Base-by-base conservation (phyloP, 148 eudicot species). In the Silene latifolia region DNA sequence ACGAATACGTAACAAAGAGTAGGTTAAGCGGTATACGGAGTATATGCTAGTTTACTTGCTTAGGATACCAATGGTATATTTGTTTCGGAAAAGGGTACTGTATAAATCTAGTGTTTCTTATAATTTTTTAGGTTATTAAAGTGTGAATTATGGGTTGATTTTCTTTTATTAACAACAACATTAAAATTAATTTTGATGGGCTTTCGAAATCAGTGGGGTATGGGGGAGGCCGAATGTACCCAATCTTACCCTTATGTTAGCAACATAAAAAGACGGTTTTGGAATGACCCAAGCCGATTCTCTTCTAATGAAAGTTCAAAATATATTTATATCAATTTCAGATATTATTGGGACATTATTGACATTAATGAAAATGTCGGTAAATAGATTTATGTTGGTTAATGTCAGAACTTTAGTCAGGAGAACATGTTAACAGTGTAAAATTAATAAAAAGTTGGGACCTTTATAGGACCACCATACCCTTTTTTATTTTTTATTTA, bases 401-500 rank as follows among this genome's bases (percentile, higher is more conserved):
- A 21, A 21, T 46, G 72, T 14, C 29, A 42, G 32, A 69, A 69
- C 18, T 20, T 32, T 69, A 4, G 58, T 47, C 72, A 69, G 17
- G n/a, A 69, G n/a, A 69, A 69, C 29, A 65, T 18, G 66, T 19
- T 19, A 62, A 24, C 66, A 12, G 27, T 62, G 12, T 11, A 23
- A 23, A 23, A 25, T 8, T 35, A 35, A 8, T 17, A 18, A 39
- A 15, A 66, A 15, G 23, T 9, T 6, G 10, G n/a, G 13, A 35
- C 21, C 69, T 17, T 39, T 17, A 66, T 39, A 35, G 73, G 73
- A 70, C 73, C 73, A 70, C 72, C 58, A 13, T 15, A 51, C 19
- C 19, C 19, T 44, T 18, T 48, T 39, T n/a, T 25, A 8, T 67
- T 67, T 27, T 64, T 51, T 4, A 4, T 3, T 51, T 3, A 7